Evolutionary conservation across 2,329 filamentous ascomycete genomes (phyloP), one percentile per base, ranked within the genome.

Genomic region (Xylaria sp.): DNA sequence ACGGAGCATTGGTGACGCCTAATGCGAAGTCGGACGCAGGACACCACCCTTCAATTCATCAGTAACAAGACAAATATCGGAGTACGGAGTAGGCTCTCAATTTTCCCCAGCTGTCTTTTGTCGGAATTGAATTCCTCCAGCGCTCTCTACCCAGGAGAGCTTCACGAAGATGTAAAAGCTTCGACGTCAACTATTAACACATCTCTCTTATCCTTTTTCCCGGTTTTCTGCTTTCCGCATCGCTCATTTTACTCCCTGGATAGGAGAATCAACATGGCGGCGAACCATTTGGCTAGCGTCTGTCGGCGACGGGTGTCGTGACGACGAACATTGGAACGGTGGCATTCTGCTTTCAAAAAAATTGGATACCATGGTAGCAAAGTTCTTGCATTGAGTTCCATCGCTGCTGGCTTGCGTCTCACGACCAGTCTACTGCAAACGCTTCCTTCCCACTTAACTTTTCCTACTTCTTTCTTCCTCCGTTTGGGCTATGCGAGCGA

Each of bases 21-120:
- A 51, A 20, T 20, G 56, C 63, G 20, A 76, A 75, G 51, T 37
- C 50, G 2, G 74, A 75, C 23, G 48, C 44, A 62, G 46, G 5
- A 37, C 52, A 58, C 10, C 32, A 41, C 39, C 58, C 44, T 34
- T 48, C 51, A 39, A 34, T 54, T 1, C 15, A 39, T 23, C 63
- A 65, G 15, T 62, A 66, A 51, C 12, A 25, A 32, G 34, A 15
- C n/a, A 54, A 28, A 20, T 34, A 39, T 37, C 23, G 10, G 23
- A 12, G 41, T 23, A 37, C 25, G 20, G 57, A 50, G 18, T 28
- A 23, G 1, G 28, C 54, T 44, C 25, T 41, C 12, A 23, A 20
- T 57, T 23, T 39, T 37, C 28, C n/a, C 37, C 39, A n/a, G 3
- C 9, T 54, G 15, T 25, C 18, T 32, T 4, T 23, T 20, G 15